Evolutionary conservation across 1,284 basidiomycete species (phyloP), one percentile per base, ranked within the genome.

Genomic region (Phaffia rhodozyma): DNA sequence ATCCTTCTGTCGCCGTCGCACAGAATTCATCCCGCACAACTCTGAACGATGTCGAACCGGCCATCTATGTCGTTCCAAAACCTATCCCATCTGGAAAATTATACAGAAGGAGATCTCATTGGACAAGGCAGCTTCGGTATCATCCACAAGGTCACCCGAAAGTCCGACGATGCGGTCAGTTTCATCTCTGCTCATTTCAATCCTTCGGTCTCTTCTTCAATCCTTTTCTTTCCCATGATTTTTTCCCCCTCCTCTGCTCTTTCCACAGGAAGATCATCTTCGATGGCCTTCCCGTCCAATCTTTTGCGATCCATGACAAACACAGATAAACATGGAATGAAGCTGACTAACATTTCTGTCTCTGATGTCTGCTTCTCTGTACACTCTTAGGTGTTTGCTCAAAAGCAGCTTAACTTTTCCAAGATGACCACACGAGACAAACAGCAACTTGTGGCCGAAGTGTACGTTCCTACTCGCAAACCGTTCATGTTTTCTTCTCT

Each of bases 111-210:
- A 7, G 64, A 66, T n/a, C 55, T 66, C 50, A 94, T 98, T 62
- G 93, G 94, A 7, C 94, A 92, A 70, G 93, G 93, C n/a, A 90
- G 89, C 13, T 98, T 97, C 78, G 93, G 94, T 1, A 87, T 94
- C 68, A 97, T 97, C 70, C 85, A 90, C 67, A 96, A 94, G 78
- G 91, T 97, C 23, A 80, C 84, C 67, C 79, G 93, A 69, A 87
- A 89, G 72, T 77, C 82, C 7, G 94, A 97, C 75, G 90, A 90
- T 57, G 72, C 84, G 74, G 91, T 92, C 69, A 70, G 86, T 82
- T 34, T 38, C 55, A 43, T 43, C 38, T 43, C 38, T 43, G 38
- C 38, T 43, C 16, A 11, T 43, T 43, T 43, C 16, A 2, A 2
- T 43, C 13, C 38, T 43, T 43, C 25, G 48, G 47, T 59, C 18